Base-by-base conservation (phyloP, 495 filamentous ascomycete species). In the Cairneyella variabilis region DNA sequence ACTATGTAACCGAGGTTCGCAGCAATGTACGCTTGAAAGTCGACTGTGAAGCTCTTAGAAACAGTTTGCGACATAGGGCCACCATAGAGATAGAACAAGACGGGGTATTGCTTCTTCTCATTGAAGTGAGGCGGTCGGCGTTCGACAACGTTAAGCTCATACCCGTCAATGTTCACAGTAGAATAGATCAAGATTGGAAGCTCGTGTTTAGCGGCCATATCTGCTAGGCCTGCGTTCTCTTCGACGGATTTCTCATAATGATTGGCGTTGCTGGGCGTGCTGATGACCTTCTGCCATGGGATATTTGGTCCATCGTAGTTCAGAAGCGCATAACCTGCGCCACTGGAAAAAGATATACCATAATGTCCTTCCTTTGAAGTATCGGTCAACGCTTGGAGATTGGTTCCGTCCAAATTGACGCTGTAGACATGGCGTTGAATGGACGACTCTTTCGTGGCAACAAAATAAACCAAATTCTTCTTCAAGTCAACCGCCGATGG, bases 1-100 rank as follows among this genome's bases (percentile, higher is more conserved):
- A 96, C 92, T 48, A 98, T 77, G 71, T 97, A 97, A n/a, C 89
- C 91, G 0, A 98, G 77, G 21, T 71, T 83, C 3, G 88, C 88
- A 26, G 93, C 89, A 40, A 97, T 69, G 65, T 93, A 97, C 0
- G 90, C 79, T 66, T 97, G 91, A 65, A 91, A 98, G 64, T 97
- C 89, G 40, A 97, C 83, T 1, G 62, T 69, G 68, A 96, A 97
- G 45, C 69, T 80, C 68, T 92, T 91, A 56, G 84, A 71, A 1
- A 98, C 93, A 0, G 75, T 78, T 65, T 98, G 93, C 17, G 90
- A 96, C 18, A 87, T 89, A 0, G 93, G 93, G 4, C 93, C 93
- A 27, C 85, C 87, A 66, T 98, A 98, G 42, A 96, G 81, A 57
- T 88, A 83, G 74, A 98, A 98, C 1, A 98, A 79, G 8, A 98